Conservation (phyloP, 78 protist genomes). For the Dictyostelium firmibasis region DNA sequence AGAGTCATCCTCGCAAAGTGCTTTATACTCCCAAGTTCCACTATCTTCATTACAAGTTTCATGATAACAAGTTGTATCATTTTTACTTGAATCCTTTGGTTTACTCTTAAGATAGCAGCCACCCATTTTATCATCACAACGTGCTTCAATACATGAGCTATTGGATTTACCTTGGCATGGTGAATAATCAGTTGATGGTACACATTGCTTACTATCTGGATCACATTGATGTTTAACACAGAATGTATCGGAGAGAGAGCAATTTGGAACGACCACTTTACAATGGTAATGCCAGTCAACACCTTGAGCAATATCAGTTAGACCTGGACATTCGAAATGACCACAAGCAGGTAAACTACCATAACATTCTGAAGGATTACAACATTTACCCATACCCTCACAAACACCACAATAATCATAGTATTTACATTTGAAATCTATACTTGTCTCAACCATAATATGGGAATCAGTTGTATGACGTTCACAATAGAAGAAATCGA, state of each 20-base stretch:
- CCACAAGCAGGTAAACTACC: neutral
- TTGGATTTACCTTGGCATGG: neutral
- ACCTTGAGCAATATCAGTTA: neutral
- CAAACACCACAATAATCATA: conserved; percentile 67
- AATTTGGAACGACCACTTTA: neutral
- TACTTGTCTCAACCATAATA: conserved; percentile 9
- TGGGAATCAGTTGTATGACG: conserved; percentile 42
- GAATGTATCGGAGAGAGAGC: neutral
- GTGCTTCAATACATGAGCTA: neutral
- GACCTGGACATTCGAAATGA: neutral
- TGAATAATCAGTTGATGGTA: neutral
- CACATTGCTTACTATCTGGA: neutral
- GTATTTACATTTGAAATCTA: conserved; percentile 40
- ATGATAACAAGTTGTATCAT: neutral
- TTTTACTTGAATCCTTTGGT: neutral
- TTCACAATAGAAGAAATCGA: conserved; percentile 74
- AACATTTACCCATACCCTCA: conserved; percentile 60
- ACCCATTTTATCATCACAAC: conserved; percentile 7
- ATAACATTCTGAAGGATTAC: conserved; percentile 6
- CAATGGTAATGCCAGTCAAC: neutral
- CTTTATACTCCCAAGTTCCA: neutral
- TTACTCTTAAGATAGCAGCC: neutral
- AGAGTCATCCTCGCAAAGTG: conserved; percentile 33
- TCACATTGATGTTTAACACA: neutral
- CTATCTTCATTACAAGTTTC: neutral